Evolutionary conservation across 345 rosid species (phyloP), one percentile per base, ranked within the genome.

Genomic region (Anacardium occidentale): DNA sequence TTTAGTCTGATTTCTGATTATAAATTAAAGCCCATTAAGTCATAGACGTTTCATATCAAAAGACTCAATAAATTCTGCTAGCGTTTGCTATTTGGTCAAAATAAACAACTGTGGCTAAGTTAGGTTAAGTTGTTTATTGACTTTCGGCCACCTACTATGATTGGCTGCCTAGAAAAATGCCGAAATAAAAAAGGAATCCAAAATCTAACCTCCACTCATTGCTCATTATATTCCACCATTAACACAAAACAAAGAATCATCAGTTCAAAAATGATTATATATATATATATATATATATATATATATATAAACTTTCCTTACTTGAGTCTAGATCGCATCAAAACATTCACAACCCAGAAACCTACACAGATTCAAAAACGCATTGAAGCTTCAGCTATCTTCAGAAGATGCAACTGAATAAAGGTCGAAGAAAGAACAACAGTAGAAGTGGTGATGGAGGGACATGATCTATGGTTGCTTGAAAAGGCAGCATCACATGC

Each of bases 391-490:
- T 60, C 44, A 32, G 21, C 45, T 8, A n/a, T 51, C 58, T n/a
- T 13, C 58, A 53, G 53, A 11, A 32, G n/a, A 34, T 9, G 29
- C 12, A 61, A 11, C 6, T 24, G 50, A 45, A 5, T 25, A 20
- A 34, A 64, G 47, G 13, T 51, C 21, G 60, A 58, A 65, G 52
- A 53, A 48, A 58, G 42, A 47, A 69, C 20, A 63, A 72, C 78
- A 65, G 48, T 55, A 50, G 45, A 64, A 15, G 53, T 72, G 77
- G 75, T 73, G 72, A 66, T 44, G 74, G 55, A 62, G 37, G 3
- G 1, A 29, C n/a, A 70, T 79, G 88, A 82, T 85, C 82, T 80
- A 86, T 74, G 61, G 54, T 83, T 84, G 80, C 87, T 83, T 81
- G 65, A 60, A 75, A 72, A 25, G 54, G 73, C 90, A 78, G 77